Conservation (phyloP, 2,329 filamentous ascomycete species). For the Botrytis galanthina region DNA sequence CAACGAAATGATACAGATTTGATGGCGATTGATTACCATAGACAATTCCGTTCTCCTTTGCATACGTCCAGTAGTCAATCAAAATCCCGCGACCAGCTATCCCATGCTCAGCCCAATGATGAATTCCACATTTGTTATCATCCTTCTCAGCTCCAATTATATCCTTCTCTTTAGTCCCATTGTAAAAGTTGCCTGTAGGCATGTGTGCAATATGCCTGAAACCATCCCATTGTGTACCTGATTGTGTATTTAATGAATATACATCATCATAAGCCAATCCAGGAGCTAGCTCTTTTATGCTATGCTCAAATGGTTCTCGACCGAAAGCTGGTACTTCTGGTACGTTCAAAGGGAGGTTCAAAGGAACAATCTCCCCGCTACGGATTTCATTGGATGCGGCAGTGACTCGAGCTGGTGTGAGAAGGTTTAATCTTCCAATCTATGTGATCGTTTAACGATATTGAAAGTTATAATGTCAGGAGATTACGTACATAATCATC, state of each 20-base stretch:
- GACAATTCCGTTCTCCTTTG: conserved; percentile 42
- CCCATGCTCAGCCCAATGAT: conserved; percentile 40
- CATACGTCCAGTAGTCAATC: conserved; percentile 44
- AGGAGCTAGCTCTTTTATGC: conserved; percentile 32
- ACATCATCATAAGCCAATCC: conserved; percentile 56
- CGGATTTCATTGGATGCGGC: conserved; percentile 38
- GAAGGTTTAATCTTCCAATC: conserved; percentile 47
- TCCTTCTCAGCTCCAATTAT: conserved; percentile 32
- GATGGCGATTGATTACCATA: conserved; percentile 31
- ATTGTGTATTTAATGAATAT: conserved; percentile 58
- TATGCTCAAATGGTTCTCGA: conserved; percentile 39
- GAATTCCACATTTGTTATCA: conserved; percentile 35
- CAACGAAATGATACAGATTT: neutral
- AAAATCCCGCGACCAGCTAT: conserved; percentile 23
- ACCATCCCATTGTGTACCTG: conserved; percentile 58
- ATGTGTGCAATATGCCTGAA: conserved; percentile 44
- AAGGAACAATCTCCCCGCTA: conserved; percentile 12
- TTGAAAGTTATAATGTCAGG: neutral
- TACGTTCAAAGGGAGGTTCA: conserved; percentile 12
- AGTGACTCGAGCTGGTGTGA: conserved; percentile 45
- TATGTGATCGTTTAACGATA: conserved; percentile 23
- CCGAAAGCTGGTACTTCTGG: conserved; percentile 41
- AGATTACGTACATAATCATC: conserved; percentile 33
- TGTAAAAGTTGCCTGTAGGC: conserved; percentile 33
- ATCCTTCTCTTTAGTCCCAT: conserved; percentile 33